phyloP scores from a whole-genome alignment of 108 stramenopile species.

The Seminavis robusta region DNA sequence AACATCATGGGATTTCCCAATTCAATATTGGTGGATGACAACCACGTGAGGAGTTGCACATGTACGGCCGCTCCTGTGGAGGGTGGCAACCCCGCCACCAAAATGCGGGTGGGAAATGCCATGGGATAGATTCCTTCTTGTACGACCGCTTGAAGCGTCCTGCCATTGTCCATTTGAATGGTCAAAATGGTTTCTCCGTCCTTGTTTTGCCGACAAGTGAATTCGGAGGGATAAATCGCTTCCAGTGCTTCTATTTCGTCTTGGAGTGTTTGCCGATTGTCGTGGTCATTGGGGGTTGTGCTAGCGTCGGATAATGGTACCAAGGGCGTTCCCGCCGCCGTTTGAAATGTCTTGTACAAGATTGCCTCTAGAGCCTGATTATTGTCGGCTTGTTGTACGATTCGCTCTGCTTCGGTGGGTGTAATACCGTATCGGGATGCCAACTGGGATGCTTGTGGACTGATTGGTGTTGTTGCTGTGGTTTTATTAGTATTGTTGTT shows the following conservation, averaged over 20 bases:
- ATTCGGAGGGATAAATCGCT: slow-evolving; percentile 63
- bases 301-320: background rate
- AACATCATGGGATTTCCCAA: slow-evolving; percentile 58
- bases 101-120: background rate
- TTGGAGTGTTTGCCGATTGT: slow-evolving; percentile 21
- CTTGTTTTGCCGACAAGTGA: slow-evolving; percentile 2
- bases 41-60: slow-evolving; percentile 31
- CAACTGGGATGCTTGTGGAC: slow-evolving; percentile 12
- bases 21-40: slow-evolving; percentile 20
- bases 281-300: background rate
- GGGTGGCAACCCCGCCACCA: background rate
- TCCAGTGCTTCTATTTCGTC: slow-evolving; percentile 75
- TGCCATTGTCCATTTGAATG: slow-evolving; percentile 21
- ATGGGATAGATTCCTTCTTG: slow-evolving; percentile 11
- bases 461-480: background rate
- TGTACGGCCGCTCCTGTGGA: slow-evolving; percentile 34
- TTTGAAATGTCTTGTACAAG: background rate
- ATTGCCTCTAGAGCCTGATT: background rate
- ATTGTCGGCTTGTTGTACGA: slow-evolving; percentile 4
- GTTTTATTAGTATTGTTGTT: background rate
- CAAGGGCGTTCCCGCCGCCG: background rate
- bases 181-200: slow-evolving; percentile 14
- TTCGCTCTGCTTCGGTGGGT: slow-evolving; percentile 36
- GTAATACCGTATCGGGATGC: slow-evolving; percentile 45
- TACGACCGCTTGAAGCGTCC: slow-evolving; percentile 12